These are phyloP conservation scores for Colletotrichum gigasporum DNA, from an alignment of 2,329 filamentous ascomycete genomes.

Conservation along the genomic window DNA sequence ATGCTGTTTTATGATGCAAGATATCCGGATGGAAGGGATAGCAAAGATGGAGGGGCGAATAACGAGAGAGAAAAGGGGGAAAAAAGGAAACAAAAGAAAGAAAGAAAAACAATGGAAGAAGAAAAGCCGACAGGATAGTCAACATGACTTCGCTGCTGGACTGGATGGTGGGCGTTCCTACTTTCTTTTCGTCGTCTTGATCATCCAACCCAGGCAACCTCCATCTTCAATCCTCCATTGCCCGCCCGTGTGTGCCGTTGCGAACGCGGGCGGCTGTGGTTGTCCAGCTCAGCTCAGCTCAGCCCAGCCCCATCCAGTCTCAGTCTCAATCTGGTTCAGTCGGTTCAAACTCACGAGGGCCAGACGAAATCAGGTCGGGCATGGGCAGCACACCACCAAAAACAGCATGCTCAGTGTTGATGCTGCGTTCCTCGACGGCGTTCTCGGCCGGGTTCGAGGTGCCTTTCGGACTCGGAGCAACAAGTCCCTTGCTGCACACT, in stretches of 20 bases:
- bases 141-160: no score
- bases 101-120: no score
- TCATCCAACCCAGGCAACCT: no score
- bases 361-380: slow-evolving; percentile 1
- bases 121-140: no score
- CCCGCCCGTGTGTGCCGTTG: no score
- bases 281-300: neutral
- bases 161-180: no score
- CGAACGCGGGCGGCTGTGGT: no score
- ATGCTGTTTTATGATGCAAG: no score
- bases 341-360: neutral
- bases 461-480: slow-evolving; percentile 9
- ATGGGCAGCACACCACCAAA: neutral
- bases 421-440: neutral
- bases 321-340: slow-evolving; percentile 2
- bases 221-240: no score
- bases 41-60: neutral
- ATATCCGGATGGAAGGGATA: neutral
- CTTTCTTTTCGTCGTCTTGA: no score
- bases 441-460: slow-evolving; percentile 15
- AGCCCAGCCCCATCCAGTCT: slow-evolving; percentile 13
- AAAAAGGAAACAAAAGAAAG: neutral
- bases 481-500: neutral
- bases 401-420: no score
- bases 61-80: neutral